Evolutionary conservation across 1,284 basidiomycete species (phyloP), one percentile per base, ranked within the genome.

Genomic region (Anthracocystis walkeri): DNA sequence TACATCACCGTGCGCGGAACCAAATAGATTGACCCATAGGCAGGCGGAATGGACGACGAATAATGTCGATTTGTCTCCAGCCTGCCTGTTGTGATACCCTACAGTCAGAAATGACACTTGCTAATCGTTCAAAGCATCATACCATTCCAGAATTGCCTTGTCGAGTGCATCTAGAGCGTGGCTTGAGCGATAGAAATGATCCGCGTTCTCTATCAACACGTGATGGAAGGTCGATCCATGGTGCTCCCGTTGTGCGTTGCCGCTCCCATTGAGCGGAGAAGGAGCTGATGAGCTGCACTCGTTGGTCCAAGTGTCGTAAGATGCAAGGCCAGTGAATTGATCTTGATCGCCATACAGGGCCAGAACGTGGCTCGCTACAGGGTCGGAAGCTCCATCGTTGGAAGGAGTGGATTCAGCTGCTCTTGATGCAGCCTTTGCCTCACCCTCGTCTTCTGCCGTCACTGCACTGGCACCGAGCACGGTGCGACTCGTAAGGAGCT

Each of bases 1-100:
- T 53, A 65, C 38, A 78, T 78, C 20, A 62, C 55, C n/a, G 76
- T 78, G 35, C 58, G 72, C 3, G 76, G 76, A 10, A 53, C 59
- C 31, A 78, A 60, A n/a, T 75, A 74, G 65, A 46, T 25, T 16
- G 41, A 46, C 3, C 18, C 23, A 49, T 27, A 33, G 48, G 31
- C n/a, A 49, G 27, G 20, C 35, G 48, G 14, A 49, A 31, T 29
- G 10, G 27, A 49, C 1, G 27, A 38, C 16, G 35, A 38, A 14
- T 14, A 14, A 38, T 38, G 35, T 38, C 35, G 35, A 11, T 3
- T 38, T 16, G 35, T 11, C 35, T 38, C 16, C 35, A 12, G n/a
- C n/a, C n/a, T n/a, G n/a, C n/a, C n/a, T n/a, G n/a, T n/a, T n/a
- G n/a, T 38, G 41, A 42, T 42, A 21, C n/a, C 41, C 41, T 42